Percentiles rank a stretch among this genome's conserved stretches.
Conservation (phyloP, 495 filamentous ascomycete species). For the Aspergillus haitiensis region DNA sequence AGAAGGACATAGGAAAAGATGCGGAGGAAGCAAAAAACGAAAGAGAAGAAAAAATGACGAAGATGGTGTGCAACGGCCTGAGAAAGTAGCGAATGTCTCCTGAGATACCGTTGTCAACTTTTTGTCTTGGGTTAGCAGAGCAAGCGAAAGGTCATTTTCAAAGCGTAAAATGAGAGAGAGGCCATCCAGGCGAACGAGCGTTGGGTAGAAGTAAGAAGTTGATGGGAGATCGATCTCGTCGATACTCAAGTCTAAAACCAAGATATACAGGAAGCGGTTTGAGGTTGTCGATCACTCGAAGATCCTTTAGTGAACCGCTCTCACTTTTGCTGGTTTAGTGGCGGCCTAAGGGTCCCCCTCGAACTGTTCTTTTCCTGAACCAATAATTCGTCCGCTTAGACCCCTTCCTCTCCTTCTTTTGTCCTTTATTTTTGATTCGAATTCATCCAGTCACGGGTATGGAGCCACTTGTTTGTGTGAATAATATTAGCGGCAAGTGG, state of each 20-base stretch:
- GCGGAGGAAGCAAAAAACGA: constrained; percentile 3
- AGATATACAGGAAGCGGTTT: constrained; percentile 9
- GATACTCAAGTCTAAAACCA: not conserved
- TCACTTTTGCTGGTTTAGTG: constrained; percentile 5
- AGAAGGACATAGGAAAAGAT: constrained; percentile 14
- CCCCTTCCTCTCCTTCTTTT: constrained; percentile 2
- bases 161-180: constrained; percentile 1
- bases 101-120: too few relatives aligned
- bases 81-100: too few relatives aligned
- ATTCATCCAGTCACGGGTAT: constrained; percentile 5
- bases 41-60: too few relatives aligned
- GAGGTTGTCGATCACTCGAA: not conserved
- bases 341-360: constrained; percentile 7
- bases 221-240: constrained; percentile 3
- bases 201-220: not conserved
- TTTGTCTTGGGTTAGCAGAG: not conserved
- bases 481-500: constrained; percentile 11
- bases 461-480: constrained; percentile 21
- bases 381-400: constrained; percentile 9
- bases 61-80: too few relatives aligned
- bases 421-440: not conserved
- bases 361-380: constrained; percentile 6
- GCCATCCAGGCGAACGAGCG: not conserved
- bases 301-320: not conserved
- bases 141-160: not conserved